These are phyloP conservation scores for Aureobasidium lini DNA, from an alignment of 2,329 filamentous ascomycete genomes.

Conservation along the genomic window DNA sequence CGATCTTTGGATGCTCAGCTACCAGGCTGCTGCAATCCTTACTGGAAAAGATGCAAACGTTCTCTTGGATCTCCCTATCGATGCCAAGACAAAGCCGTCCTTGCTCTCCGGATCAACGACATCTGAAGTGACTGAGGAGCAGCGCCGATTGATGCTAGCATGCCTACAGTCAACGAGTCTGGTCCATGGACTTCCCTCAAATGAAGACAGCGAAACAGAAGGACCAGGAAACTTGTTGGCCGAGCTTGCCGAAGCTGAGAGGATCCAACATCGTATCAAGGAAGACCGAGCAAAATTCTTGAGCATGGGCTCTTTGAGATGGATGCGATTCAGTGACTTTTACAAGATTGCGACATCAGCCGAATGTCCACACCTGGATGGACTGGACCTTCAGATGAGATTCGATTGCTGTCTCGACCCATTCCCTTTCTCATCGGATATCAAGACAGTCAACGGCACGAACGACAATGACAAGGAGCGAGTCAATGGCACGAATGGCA, in stretches of 20 bases:
- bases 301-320: conserved; percentile 11
- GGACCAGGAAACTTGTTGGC: conserved; percentile 8
- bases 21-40: conserved; percentile 17
- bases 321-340: conserved; percentile 17
- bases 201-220: background rate
- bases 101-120: background rate
- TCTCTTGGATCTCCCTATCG: conserved; percentile 13
- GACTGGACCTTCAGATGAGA: conserved; percentile 3
- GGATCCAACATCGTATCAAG: conserved; percentile 9
- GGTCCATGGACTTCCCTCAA: conserved; percentile 8
- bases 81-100: conserved; percentile 3
- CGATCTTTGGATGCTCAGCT: conserved; percentile 17
- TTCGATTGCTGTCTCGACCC: conserved; percentile 12
- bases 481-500: conserved; percentile 12
- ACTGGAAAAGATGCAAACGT: conserved; percentile 7
- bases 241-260: conserved; percentile 13
- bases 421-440: background rate
- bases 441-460: conserved; percentile 6
- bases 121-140: background rate
- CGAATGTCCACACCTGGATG: background rate
- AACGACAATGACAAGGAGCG: background rate
- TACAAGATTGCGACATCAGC: conserved; percentile 11
- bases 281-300: conserved; percentile 15
- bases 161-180: conserved; percentile 10
- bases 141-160: conserved; percentile 7